Percentiles rank a stretch among this genome's conserved stretches.
Conservation (phyloP, 2,329 filamentous ascomycete species). For the Hypomyces perniciosus region DNA sequence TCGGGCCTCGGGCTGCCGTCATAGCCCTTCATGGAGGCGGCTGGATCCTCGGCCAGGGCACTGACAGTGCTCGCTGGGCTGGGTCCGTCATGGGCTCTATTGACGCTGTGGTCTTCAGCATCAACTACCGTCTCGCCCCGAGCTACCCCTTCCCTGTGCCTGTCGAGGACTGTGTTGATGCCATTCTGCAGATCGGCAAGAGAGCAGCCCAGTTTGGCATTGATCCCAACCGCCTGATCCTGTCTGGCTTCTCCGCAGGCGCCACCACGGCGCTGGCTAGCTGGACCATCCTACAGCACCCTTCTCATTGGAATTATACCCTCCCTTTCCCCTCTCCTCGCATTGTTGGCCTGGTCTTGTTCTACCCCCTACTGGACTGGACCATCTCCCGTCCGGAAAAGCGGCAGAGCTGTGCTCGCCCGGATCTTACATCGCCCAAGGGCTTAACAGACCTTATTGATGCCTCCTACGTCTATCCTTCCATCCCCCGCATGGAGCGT, state of each 20-base stretch:
- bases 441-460: slow-evolving; percentile 58
- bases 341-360: slow-evolving; percentile 50
- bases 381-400: slow-evolving; percentile 51
- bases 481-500: slow-evolving; percentile 38
- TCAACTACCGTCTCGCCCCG: slow-evolving; percentile 64
- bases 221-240: slow-evolving; percentile 48
- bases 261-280: slow-evolving; percentile 49
- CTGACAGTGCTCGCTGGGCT: slow-evolving; percentile 58
- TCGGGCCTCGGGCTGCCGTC: slow-evolving; percentile 44
- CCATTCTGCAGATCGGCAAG: slow-evolving; percentile 53
- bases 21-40: slow-evolving; percentile 65
- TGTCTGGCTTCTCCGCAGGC: slow-evolving; percentile 60
- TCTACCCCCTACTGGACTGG: slow-evolving; percentile 59
- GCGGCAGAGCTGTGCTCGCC: slow-evolving; percentile 45
- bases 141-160: slow-evolving; percentile 58
- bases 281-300: slow-evolving; percentile 40
- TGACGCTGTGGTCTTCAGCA: slow-evolving; percentile 54
- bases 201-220: slow-evolving; percentile 53
- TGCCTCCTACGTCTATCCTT: slow-evolving; percentile 53
- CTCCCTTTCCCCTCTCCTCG: slow-evolving; percentile 35
- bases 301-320: slow-evolving; percentile 34
- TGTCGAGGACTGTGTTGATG: slow-evolving; percentile 60
- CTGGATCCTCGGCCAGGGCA: slow-evolving; percentile 57
- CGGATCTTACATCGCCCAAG: slow-evolving; percentile 53
- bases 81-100: slow-evolving; percentile 45